Evolutionary conservation across 2,329 filamentous ascomycete genomes (phyloP).

Genomic region (Fusarium citri): DNA sequence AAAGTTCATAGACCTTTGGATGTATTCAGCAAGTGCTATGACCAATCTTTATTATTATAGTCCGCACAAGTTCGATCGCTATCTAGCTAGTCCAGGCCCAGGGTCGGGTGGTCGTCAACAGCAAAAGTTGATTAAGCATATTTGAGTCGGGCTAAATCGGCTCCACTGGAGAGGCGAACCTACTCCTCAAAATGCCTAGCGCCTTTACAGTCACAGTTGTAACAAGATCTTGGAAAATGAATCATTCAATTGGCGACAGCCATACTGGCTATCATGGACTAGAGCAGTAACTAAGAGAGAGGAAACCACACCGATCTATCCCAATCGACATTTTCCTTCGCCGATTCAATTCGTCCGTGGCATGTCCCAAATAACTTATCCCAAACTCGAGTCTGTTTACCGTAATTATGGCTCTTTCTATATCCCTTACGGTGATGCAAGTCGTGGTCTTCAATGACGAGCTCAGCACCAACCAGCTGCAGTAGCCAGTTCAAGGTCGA

Average conservation of each 20-base stretch:
- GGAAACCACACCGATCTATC: conserved; percentile 17
- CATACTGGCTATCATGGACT: background rate
- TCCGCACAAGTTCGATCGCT: no score
- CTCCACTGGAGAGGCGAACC: background rate
- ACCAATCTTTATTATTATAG: background rate
- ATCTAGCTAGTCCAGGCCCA: background rate
- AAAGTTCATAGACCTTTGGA: background rate
- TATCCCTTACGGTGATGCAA: conserved; percentile 30
- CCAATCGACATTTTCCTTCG: conserved; percentile 20
- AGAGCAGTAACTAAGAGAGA: background rate
- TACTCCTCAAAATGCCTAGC: background rate
- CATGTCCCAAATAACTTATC: conserved; percentile 28
- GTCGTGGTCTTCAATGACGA: conserved; percentile 32
- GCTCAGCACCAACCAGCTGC: background rate
- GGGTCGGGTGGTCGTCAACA: background rate
- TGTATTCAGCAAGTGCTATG: background rate
- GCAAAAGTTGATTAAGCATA: background rate
- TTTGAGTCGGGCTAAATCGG: background rate
- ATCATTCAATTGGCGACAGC: rapidly evolving
- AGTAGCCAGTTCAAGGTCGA: conserved; percentile 15
- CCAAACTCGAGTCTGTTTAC: conserved; percentile 30
- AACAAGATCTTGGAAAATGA: background rate
- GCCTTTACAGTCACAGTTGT: background rate
- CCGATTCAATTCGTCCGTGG: conserved; percentile 18
- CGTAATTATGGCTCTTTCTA: conserved; percentile 34